Evolutionary conservation across 2,329 filamentous ascomycete species (phyloP), one percentile per base, ranked within the genome.

Genomic region (Hymenoscyphus fructigenus): DNA sequence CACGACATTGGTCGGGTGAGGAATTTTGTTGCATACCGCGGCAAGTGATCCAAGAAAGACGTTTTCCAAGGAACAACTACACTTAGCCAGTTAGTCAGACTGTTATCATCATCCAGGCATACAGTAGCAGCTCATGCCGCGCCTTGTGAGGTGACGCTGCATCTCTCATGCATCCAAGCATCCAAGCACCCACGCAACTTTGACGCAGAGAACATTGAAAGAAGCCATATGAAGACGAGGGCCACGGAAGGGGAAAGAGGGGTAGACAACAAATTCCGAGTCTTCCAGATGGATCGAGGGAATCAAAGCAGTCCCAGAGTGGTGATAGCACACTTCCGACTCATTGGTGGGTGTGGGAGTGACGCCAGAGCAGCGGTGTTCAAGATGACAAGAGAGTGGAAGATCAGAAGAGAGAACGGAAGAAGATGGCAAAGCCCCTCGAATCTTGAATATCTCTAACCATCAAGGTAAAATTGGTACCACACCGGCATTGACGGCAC

Each of bases 151-250:
- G 44, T 50, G 7, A 50, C 44, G n/a, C 44, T 50, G 44, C 44
- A 50, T 50, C 44, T 50, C n/a, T 36, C 34, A 36, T 36, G 10
- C 34, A 36, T 14, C 9, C 34, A 50, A 20, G 44, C n/a, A 50
- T 50, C 44, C 44, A 50, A 50, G 44, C 44, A 50, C 44, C 44
- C 44, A 50, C 44, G 44, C 44, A 50, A 50, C n/a, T 50, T 50
- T 50, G 44, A 50, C 20, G 44, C 44, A 23, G 44, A 50, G 44
- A 50, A 50, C 44, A 7, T 50, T 50, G 44, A 23, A 50, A 50
- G 44, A 50, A 50, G 44, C 44, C 44, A 23, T 50, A 50, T 7
- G 44, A 50, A 50, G 44, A 20, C 44, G n/a, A 36, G 44, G 44
- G 20, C 20, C 9, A 50, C 20, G 9, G 44, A 50, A 50, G n/a